Evolutionary conservation across 805 yeast species (phyloP).

Genomic region (Candida alai): DNA sequence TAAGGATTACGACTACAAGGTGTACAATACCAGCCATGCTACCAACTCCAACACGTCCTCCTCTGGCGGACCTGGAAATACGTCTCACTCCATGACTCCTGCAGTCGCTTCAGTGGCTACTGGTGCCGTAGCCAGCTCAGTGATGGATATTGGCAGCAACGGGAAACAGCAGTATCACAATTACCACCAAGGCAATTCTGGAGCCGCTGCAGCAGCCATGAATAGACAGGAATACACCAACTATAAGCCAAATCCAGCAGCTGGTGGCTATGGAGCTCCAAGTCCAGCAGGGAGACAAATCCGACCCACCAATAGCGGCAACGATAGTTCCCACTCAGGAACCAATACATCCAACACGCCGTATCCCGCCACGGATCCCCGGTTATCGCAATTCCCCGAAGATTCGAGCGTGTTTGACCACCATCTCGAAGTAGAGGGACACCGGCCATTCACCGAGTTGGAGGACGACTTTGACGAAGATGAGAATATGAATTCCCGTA

Average conservation of each 20-base stretch:
- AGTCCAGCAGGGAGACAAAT: not conserved
- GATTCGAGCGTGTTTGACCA: slow-evolving; percentile 46
- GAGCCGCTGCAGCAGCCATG: not conserved
- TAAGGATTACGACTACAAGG: slow-evolving; percentile 23
- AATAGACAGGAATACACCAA: not conserved
- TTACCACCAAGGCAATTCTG: not conserved
- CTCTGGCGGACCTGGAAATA: not conserved
- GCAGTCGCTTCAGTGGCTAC: not conserved
- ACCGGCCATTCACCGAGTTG: slow-evolving; percentile 42
- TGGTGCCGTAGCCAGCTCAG: not conserved
- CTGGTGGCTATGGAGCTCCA: not conserved
- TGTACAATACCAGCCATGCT: not conserved
- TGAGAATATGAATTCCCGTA: slow-evolving; percentile 3
- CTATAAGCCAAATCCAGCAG: not conserved
- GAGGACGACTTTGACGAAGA: slow-evolving; percentile 19
- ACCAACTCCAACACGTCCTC: too few relatives aligned
- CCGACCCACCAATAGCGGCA: too few relatives aligned
- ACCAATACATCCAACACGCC: too few relatives aligned
- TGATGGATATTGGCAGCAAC: not conserved
- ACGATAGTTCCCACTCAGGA: too few relatives aligned
- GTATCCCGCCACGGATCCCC: too few relatives aligned
- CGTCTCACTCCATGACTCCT: not conserved
- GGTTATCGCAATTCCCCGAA: too few relatives aligned
- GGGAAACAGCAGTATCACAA: slow-evolving; percentile 4
- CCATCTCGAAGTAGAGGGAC: slow-evolving; percentile 44